A percentile compares a stretch with the other conserved stretches of the same genome.
phyloP scores from a whole-genome alignment of 441 rosid genomes.

The Syzygium syzygioides region DNA sequence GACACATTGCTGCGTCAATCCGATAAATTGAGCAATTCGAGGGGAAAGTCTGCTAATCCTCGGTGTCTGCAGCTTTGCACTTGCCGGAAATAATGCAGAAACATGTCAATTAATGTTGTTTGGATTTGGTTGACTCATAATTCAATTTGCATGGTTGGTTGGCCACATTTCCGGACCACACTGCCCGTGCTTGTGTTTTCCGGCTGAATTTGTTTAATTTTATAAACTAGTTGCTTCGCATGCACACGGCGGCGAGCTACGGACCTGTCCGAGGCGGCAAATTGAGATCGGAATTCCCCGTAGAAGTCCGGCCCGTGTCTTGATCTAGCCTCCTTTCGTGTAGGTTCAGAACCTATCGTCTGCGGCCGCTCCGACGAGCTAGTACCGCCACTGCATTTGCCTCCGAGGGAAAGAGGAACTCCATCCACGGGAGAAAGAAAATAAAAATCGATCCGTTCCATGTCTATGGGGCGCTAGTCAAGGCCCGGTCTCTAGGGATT shows the following conservation, averaged over 20 bases:
- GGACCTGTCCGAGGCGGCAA: neutral
- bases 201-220: neutral
- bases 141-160: neutral
- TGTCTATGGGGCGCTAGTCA: no score
- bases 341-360: fast-evolving
- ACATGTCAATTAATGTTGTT: neutral
- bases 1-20: neutral
- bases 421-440: neutral
- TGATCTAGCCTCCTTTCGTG: neutral
- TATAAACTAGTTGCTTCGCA: fast-evolving
- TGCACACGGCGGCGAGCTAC: neutral
- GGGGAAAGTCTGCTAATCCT: neutral
- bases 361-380: neutral
- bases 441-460: neutral
- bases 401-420: neutral
- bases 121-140: neutral
- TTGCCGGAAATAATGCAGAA: neutral
- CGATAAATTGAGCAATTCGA: neutral
- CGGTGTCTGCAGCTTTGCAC: neutral
- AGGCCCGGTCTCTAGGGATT: no score
- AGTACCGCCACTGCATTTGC: neutral
- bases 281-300: fast-evolving
- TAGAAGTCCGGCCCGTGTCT: neutral
- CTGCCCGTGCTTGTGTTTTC: neutral
- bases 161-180: neutral